Evolutionary conservation across 352 stramenopile genomes (phyloP), one percentile per base, ranked within the genome.

Genomic region (Pythium utonaiense): DNA sequence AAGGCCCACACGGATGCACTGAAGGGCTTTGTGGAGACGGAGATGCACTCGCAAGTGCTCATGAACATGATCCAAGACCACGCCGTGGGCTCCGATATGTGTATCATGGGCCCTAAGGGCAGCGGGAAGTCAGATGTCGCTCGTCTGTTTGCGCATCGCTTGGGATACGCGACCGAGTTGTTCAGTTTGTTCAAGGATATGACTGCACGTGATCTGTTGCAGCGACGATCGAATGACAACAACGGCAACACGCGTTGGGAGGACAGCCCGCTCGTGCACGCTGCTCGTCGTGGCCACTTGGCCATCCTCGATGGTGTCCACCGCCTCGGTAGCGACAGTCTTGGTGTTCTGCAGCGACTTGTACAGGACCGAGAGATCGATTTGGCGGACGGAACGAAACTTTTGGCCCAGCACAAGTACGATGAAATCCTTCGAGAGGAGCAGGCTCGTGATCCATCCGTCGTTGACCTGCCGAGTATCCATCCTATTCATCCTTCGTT

Each of bases 121-220:
- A 91, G 80, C 25, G 88, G 88, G 3, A 96, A 96, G 62, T 95
- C 86, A 8, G 70, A 73, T 10, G 54, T 96, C 3, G 77, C 76
- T 24, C 69, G 85, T 3, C 62, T 88, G 2, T 92, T 91, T 70
- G 75, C 78, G 28, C 59, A 82, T 31, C 76, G 71, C 2, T 70
- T 97, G 19, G 90, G 88, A 8, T 97, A 96, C 63, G 70, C 77
- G 19, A 83, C 85, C 6, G 85, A 98, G 59, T 64, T 98, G 19
- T 96, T 98, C 52, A 92, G 80, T 56, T 62, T 99, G 8, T 96
- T 97, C 63, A 89, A 93, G 55, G 96, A 99, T 59, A 96, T 98
- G 80, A 97, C 86, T 6, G 75, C 84, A 3, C 78, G 94, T 24
- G 94, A 98, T 80, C 80, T 98, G 8, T 72, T 98, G 25, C 85